Evolutionary conservation across 1,284 basidiomycete genomes (phyloP), one percentile per base, ranked within the genome.

Genomic region (Heterobasidion irregulare): DNA sequence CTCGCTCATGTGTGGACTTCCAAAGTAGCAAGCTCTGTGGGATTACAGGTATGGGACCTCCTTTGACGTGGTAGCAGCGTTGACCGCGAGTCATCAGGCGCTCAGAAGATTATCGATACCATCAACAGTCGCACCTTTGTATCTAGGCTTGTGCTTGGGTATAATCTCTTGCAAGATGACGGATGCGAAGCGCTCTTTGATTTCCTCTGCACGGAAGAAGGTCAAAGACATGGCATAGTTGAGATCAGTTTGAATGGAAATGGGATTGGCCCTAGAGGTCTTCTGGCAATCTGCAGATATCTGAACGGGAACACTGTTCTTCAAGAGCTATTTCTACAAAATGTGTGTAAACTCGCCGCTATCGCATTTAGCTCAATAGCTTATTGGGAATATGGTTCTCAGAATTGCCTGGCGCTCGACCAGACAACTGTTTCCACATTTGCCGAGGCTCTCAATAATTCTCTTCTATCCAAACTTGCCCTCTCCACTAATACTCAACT

Each of bases 221-320:
- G 80, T 8, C 68, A 70, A 50, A 71, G 68, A 54, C 72, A 83
- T 63, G 68, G 66, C 52, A 72, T 88, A 56, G 63, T 68, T 1
- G 78, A 84, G 58, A 82, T 88, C 47, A 75, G 70, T 60, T 65
- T 88, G 55, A 83, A 81, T 56, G 70, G 72, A 9, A 83, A 81
- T 61, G 59, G 63, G 1, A 77, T 88, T 54, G 77, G 82, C 16
- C 76, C 84, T 62, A 64, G 64, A 47, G 82, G 82, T 0, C 69
- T 88, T 19, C 64, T 69, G 35, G 75, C 78, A 8, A 77, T 86
- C 56, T 65, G 75, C 8, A 65, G 73, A 46, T 86, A 83, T 62
- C 56, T 87, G 47, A 65, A 70, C 50, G 71, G 70, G 18, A 84
- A 83, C 60, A 63, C 64, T 4, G 61, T 63, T 13, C 62, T 87